Base-by-base conservation (phyloP, 805 yeast genomes). In the Candida montana region DNA sequence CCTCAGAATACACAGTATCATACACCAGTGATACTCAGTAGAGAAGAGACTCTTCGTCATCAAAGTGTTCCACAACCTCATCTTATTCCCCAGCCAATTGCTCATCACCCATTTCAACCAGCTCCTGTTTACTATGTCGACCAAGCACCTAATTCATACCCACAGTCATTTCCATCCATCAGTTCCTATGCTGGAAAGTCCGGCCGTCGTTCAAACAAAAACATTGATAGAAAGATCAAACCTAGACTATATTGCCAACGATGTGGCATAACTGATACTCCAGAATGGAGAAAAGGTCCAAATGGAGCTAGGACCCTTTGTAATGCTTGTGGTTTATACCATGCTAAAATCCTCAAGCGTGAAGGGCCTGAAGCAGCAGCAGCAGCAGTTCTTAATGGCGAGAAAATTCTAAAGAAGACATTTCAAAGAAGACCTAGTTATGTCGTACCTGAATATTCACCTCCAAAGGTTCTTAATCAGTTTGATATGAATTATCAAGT, bases 221-320 rank as follows among this genome's bases (percentile, higher is more conserved):
- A 13, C 13, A 26, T n/a, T 12, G 47, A 44, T 16, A 35, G 38
- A 9, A 45, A 36, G 26, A 10, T 30, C 13, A 45, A 40, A 31
- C 34, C 44, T 11, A 40, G 27, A 18, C 15, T 50, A 52, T 30
- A 33, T 12, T 69, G 73, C 49, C 67, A 63, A 31, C 72, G 72
- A 45, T 79, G 84, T 51, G 68, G 67, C 13, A 65, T 71, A 3
- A 59, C 52, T 8, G 75, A 73, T 33, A 82, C 93, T 0, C 90
- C 91, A 0, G 91, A 84, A 59, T 84, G 95, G 93, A 63, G 93
- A 43, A 71, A 83, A 35, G 93, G 93, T 0, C 91, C 95, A 2
- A 73, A 74, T 40, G 93, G 91, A 2, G 74, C 77, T 12, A 65
- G 87, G 31, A 80, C 88, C 0, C 62, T 84, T 5, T 41, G 45